These are phyloP conservation scores for Cajanus cajan DNA, from an alignment of 306 rosid genomes.

Conservation along the genomic window DNA sequence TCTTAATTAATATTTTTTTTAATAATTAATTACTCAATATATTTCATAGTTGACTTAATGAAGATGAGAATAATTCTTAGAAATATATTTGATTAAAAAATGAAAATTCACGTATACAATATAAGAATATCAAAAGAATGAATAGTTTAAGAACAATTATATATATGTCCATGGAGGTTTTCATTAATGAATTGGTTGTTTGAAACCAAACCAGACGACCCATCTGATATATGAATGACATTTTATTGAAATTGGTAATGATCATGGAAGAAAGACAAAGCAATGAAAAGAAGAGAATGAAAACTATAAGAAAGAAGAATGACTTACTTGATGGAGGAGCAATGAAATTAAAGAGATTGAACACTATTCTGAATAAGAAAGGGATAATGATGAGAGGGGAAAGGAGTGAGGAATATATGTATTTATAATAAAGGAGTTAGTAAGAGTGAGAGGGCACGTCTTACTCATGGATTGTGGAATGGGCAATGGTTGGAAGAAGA, in stretches of 20 bases:
- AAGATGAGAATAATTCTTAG: too few relatives aligned
- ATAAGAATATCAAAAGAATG: background rate
- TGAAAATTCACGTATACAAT: background rate
- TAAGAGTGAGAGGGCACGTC: background rate
- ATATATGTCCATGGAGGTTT: background rate
- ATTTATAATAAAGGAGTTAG: constrained; percentile 20
- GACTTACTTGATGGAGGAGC: background rate
- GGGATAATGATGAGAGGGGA: background rate
- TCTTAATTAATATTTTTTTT: too few relatives aligned
- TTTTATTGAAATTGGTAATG: background rate
- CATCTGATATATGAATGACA: background rate
- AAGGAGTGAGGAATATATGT: background rate
- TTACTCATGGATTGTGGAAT: background rate
- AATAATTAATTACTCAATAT: too few relatives aligned
- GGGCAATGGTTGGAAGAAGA: background rate
- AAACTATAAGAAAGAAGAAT: background rate
- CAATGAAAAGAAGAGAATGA: background rate
- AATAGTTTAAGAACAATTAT: background rate
- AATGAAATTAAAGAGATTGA: background rate
- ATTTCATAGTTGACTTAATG: too few relatives aligned
- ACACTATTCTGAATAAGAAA: background rate
- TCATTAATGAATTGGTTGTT: too few relatives aligned
- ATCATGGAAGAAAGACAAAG: background rate
- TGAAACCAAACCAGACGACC: background rate
- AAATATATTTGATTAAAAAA: too few relatives aligned